Conservation (phyloP, 352 stramenopile species). For the Phytophthora crassamura region DNA sequence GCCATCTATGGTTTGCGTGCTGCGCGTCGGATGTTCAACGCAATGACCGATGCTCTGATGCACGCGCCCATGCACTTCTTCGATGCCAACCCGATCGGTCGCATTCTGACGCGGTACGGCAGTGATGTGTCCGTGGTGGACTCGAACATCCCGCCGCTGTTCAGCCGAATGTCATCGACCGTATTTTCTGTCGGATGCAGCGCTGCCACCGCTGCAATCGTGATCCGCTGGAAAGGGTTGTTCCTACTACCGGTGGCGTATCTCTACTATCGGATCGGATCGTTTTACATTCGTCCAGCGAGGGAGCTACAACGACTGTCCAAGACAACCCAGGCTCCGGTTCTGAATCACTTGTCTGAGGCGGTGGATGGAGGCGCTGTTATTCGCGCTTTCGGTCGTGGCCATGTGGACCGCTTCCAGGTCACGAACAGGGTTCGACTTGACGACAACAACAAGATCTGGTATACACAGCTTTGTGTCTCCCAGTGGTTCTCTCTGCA, state of each 20-base stretch:
- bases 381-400: conserved; percentile 62
- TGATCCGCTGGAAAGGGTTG: conserved; percentile 86
- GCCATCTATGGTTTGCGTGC: conserved; percentile 51
- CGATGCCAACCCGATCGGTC: conserved; percentile 90
- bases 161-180: conserved; percentile 66
- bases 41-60: conserved; percentile 89
- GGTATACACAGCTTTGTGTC: conserved; percentile 46
- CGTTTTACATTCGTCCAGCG: conserved; percentile 57
- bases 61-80: conserved; percentile 93
- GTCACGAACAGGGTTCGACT: conserved; percentile 41
- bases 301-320: conserved; percentile 58
- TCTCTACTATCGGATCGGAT: conserved; percentile 73
- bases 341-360: conserved; percentile 64
- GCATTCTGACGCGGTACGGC: conserved; percentile 92
- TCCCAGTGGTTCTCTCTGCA: conserved; percentile 58
- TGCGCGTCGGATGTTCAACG: conserved; percentile 80
- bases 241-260: conserved; percentile 82
- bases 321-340: conserved; percentile 53
- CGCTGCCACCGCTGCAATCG: conserved; percentile 78
- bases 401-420: conserved; percentile 51
- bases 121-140: conserved; percentile 93
- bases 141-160: conserved; percentile 64
- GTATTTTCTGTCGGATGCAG: conserved; percentile 79
- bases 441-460: conserved; percentile 51
- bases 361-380: conserved; percentile 52